Evolutionary conservation across 139 green algal genomes (phyloP), one percentile per base, ranked within the genome.

Genomic region (Pleodorina starrii): DNA sequence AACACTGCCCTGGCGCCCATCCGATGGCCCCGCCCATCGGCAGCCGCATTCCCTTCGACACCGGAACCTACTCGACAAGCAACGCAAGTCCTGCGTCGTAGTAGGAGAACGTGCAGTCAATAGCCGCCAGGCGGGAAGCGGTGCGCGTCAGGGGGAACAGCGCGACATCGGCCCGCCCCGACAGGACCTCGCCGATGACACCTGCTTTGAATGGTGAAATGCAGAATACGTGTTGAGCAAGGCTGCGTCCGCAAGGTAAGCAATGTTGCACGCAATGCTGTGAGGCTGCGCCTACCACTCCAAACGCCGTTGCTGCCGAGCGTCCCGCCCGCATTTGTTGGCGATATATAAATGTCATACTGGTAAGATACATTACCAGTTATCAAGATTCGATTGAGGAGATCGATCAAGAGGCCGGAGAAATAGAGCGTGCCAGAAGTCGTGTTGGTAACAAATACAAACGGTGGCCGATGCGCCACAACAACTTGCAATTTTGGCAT

Each of bases 101-200:
- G 81, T 83, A 93, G 0, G 78, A 51, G 1, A 54, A 69, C 11
- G 74, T 91, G 32, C 44, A 35, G 42, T 88, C 48, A 11, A 90
- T 89, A 35, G 23, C 76, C 17, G 48, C 29, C 25, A 84, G 40
- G 21, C 90, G 84, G 19, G 60, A 42, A 12, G 43, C 36, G 0
- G 90, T 93, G 19, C 90, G 48, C 12, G 81, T 91, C 0, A 93
- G 86, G 0, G 90, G 90, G 25, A 93, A 93, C 11, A 89, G 50
- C 29, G 90, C 86, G 6, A 93, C 23, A 59, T 93, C 90, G 7
- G 87, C 73, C 0, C 43, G 63, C 0, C 43, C 35, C 2, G 10
- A 17, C 0, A 43, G 32, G 7, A 93, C 75, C 54, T 91, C 81
- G 4, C 90, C 90, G 46, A 93, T 80, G 21, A 91, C 74, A 29